Conservation (phyloP, 495 filamentous ascomycete species). For the Talaromyces proteolyticus region DNA sequence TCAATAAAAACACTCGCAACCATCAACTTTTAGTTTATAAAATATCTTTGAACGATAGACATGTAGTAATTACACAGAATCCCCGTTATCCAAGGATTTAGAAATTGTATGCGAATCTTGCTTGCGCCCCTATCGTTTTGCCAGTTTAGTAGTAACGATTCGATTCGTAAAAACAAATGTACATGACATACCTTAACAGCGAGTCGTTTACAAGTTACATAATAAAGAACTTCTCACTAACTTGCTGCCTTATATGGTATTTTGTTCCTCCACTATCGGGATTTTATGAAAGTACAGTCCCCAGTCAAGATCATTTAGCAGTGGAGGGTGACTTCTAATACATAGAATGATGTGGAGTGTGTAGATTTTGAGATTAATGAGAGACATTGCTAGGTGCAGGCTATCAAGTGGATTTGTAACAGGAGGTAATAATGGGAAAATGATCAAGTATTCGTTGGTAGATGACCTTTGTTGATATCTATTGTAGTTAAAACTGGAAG, state of each 20-base stretch:
- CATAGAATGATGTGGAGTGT: neutral
- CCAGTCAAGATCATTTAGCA: neutral
- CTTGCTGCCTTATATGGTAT: neutral
- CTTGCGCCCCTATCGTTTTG: neutral
- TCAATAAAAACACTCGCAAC: neutral
- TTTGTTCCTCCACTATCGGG: neutral
- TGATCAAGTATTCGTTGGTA: neutral
- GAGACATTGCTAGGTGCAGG: too few species aligned
- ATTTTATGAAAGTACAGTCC: neutral
- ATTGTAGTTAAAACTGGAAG: neutral
- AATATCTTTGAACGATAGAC: too few species aligned
- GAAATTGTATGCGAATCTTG: too few species aligned
- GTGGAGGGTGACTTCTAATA: neutral
- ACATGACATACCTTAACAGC: neutral
- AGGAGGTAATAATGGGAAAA: neutral
- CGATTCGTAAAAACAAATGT: neutral
- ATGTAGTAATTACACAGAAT: too few species aligned
- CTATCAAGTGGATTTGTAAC: neutral
- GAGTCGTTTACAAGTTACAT: too few species aligned
- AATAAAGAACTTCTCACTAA: too few species aligned
- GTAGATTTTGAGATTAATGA: neutral
- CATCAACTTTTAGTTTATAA: neutral
- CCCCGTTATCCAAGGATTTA: neutral
- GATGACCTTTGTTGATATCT: neutral
- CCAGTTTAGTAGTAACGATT: neutral